Base-by-base conservation (phyloP, 73 alveolate species). In the Paramecium pentaurelia region DNA sequence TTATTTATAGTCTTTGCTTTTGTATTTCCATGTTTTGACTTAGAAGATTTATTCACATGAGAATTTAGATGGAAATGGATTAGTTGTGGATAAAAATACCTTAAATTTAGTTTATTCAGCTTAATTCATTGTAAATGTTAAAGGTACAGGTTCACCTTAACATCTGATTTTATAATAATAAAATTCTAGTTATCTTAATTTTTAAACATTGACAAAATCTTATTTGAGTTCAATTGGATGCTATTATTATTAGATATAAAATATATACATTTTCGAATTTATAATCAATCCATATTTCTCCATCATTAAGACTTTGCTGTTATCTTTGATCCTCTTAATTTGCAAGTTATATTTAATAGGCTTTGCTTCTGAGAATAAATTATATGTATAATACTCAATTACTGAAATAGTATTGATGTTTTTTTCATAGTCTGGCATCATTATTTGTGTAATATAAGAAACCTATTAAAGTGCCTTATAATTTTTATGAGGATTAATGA, bases 61-160 rank as follows among this genome's bases (percentile, higher is more conserved):
- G 16, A 80, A 80, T 45, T 80, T 80, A 5, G 91, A 30, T 27
- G 91, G 91, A 44, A 44, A 80, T 42, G 91, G 91, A 80, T 80
- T 80, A 6, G 54, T 27, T n/a, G 75, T 22, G 2, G 91, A 80
- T 42, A 80, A 38, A 34, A 80, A 80, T 80, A 80, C 25, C 34
- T 80, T 80, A 80, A 80, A 80, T 14, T 80, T 80, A 30, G 91
- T 80, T 44, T 40, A 44, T 27, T 27, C 70, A 8, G 27, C 3
- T 12, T 42, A 45, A 12, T 12, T 44, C 91, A 80, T 80, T 25
- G 30, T 18, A 45, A 80, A 80, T 1, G 45, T 18, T 42, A 80
- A 44, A n/a, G 91, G 91, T 16, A 44, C 70, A 2, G 45, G 4
- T 47, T 44, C 42, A 10, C 73, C 91, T 80, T 80, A 37, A 80